These are phyloP conservation scores for Simplicillium aogashimaense DNA, from an alignment of 2,329 filamentous ascomycete species.

Conservation along the genomic window DNA sequence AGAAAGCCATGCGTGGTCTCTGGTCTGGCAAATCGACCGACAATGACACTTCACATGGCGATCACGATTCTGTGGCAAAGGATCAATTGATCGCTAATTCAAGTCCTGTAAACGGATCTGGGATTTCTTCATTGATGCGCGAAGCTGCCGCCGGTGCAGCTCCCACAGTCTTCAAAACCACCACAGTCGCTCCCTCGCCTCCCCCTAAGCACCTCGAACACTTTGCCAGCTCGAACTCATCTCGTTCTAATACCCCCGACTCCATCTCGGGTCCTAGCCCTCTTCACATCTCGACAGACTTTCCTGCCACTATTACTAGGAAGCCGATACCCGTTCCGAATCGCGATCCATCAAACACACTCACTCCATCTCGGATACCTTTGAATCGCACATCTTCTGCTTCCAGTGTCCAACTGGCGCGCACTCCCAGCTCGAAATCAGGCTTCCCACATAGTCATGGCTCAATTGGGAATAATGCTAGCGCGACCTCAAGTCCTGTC, in stretches of 20 bases:
- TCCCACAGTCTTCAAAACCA: constrained; percentile 14
- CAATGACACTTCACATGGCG: no score
- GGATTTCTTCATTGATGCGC: neutral
- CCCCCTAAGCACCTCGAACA: constrained; percentile 3
- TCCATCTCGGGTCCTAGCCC: constrained; percentile 11
- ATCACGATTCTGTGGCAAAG: no score
- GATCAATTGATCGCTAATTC: no score
- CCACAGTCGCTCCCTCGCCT: constrained; percentile 24
- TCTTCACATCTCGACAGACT: constrained; percentile 28
- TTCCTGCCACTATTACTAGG: constrained; percentile 9
- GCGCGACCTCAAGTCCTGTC: constrained; percentile 61
- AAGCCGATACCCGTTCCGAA: constrained; percentile 13
- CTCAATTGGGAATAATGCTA: constrained; percentile 48
- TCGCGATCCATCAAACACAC: constrained; percentile 21
- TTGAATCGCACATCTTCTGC: constrained; percentile 19
- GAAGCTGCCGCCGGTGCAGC: constrained; percentile 9
- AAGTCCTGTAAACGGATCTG: neutral
- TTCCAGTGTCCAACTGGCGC: constrained; percentile 36
- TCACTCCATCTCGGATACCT: constrained; percentile 13
- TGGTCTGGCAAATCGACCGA: no score
- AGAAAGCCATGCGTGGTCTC: no score
- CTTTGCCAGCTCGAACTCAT: neutral
- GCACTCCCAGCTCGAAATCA: constrained; percentile 54
- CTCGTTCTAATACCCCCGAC: constrained; percentile 8
- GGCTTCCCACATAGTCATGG: constrained; percentile 39